These are phyloP conservation scores for Wickerhamiella parazyma DNA, from an alignment of 805 yeast genomes.

Conservation along the genomic window DNA sequence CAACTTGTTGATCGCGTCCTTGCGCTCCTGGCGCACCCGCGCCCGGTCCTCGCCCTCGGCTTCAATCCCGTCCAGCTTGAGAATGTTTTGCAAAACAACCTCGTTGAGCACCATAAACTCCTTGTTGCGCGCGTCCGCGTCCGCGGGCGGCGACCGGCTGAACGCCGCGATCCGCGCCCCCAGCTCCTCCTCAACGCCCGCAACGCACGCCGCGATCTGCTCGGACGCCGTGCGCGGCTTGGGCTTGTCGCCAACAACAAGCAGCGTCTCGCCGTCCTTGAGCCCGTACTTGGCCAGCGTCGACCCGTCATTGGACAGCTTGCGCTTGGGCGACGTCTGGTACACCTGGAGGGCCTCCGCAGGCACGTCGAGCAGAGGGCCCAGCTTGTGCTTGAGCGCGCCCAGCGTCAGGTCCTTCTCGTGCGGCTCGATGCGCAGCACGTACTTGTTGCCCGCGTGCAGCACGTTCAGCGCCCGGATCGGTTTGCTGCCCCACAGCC, in stretches of 20 bases:
- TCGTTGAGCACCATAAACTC: conserved; percentile 25
- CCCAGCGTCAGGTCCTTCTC: conserved; percentile 55
- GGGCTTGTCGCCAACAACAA: conserved; percentile 10
- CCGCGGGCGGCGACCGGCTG: conserved; percentile 16
- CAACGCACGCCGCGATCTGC: conserved; percentile 15
- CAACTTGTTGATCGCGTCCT: conserved; percentile 24
- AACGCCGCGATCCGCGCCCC: conserved; percentile 18
- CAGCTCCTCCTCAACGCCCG: conserved; percentile 20
- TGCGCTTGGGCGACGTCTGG: conserved; percentile 14
- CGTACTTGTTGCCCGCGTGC: conserved; percentile 15
- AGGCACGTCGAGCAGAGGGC: conserved; percentile 39
- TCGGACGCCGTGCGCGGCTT: not conserved
- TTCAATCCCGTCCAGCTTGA: conserved; percentile 26
- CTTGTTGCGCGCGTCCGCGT: conserved; percentile 18
- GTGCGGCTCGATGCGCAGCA: conserved; percentile 17
- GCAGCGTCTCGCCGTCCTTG: conserved; percentile 17
- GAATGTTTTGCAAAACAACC: conserved; percentile 25
- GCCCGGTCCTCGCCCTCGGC: conserved; percentile 24
- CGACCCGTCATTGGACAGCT: conserved; percentile 13
- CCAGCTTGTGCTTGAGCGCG: conserved; percentile 44
- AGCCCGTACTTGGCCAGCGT: conserved; percentile 16
- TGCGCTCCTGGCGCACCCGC: conserved; percentile 23
- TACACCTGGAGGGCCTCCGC: conserved; percentile 16
- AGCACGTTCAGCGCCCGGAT: conserved; percentile 14
- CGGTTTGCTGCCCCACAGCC: not conserved